Conservation (phyloP, 2,329 filamentous ascomycete species). For the Biscogniauxia sp. region DNA sequence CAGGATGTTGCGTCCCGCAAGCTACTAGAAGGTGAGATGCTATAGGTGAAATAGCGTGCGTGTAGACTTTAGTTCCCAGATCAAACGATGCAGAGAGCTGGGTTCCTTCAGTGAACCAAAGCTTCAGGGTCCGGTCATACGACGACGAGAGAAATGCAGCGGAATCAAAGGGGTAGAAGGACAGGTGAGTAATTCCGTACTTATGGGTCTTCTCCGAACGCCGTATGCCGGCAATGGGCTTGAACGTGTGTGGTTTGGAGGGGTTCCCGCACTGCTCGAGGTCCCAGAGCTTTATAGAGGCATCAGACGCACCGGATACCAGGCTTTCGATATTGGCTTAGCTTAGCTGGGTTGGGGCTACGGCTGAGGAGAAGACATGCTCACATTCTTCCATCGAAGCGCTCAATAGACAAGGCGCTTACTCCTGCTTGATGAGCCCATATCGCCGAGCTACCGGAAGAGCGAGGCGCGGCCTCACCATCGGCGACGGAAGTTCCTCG, state of each 20-base stretch:
- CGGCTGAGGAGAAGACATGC: conserved; percentile 15
- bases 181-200: conserved; percentile 72
- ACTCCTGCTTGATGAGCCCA: conserved; percentile 77
- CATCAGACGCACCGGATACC: conserved; percentile 82
- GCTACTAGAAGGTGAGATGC: conserved; percentile 76
- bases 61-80: conserved; percentile 67
- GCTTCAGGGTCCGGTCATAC: conserved; percentile 73
- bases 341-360: not conserved
- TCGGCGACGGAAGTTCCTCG: conserved; percentile 32
- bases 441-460: conserved; percentile 36
- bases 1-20: conserved; percentile 81
- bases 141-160: conserved; percentile 74
- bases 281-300: conserved; percentile 83
- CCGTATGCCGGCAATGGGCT: conserved; percentile 51
- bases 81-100: conserved; percentile 64
- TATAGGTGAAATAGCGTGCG: conserved; percentile 74
- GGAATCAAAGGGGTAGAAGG: conserved; percentile 76
- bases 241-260: conserved; percentile 47
- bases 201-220: conserved; percentile 53
- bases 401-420: conserved; percentile 75
- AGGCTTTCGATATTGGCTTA: conserved; percentile 49
- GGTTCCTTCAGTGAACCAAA: conserved; percentile 67
- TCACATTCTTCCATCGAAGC: conserved; percentile 75
- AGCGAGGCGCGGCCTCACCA: conserved; percentile 21
- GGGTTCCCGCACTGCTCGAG: conserved; percentile 60